Base-by-base conservation (phyloP, 108 stramenopile genomes). In the Fistulifera solaris region DNA sequence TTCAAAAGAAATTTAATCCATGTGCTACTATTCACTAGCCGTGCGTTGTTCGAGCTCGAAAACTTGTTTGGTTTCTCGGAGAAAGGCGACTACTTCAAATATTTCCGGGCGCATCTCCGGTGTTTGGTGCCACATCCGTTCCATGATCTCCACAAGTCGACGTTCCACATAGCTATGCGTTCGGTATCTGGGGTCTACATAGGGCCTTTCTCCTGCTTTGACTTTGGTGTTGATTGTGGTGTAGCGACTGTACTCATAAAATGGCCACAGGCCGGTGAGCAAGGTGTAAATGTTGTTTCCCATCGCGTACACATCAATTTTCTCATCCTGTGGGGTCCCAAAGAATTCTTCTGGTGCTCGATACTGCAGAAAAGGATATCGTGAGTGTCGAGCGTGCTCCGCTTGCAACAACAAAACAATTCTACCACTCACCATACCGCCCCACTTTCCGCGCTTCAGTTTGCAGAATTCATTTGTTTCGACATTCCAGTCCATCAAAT, bases 261-360 rank as follows among this genome's bases (percentile, higher is more conserved):
- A 81, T 14, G 64, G 64, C 61, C 68, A 75, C 27, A 87, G 40
- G 7, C 85, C 77, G 10, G 79, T 78, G 1, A 83, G 38, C 42
- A 88, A 27, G 0, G 63, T 73, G 46, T 83, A 83, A 17, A 89
- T 61, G 54, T 77, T 80, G 44, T 85, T 89, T 0, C 87, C 83
- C 15, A 83, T 73, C 14, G 75, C 70, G 50, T 68, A 89, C 4
- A 73, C 65, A 62, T 89, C 87, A 54, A 85, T 80, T 52, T 80
- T 46, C 40, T 89, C 83, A 44, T 81, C 60, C 39, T 82, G 54
- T 42, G 68, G 49, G 7, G 48, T 27, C 15, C 67, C 70, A 48
- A 56, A 19, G 44, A 68, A 84, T 65, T 88, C 87, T 59, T 88
- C 87, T 10, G 87, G 87, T 11, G 44, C 44, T 17, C 44, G 44